Evolutionary conservation across 1,139 yeast genomes (phyloP).

Genomic region (Geotrichum reessii): DNA sequence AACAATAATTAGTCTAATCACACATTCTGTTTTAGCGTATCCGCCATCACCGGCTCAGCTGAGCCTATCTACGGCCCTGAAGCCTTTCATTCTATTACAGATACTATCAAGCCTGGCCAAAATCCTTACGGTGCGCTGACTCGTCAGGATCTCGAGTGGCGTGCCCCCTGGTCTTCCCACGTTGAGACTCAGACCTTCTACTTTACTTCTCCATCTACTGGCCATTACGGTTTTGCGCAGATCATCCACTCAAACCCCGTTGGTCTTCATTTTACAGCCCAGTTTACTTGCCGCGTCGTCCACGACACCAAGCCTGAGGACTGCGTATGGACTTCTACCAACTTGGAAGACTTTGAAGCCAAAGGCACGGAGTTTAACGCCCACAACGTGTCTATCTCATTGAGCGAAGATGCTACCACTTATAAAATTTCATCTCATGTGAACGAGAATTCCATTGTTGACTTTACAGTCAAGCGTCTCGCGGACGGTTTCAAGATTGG

Average conservation of each 20-base stretch:
- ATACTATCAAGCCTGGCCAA: constrained; percentile 45
- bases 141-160: constrained; percentile 67
- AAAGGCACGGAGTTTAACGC: constrained; percentile 83
- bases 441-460: constrained; percentile 65
- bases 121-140: constrained; percentile 55
- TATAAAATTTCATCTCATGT: constrained; percentile 64
- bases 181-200: constrained; percentile 95
- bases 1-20: neutral
- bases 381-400: constrained; percentile 53
- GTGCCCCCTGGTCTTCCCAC: constrained; percentile 69
- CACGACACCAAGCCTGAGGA: constrained; percentile 49
- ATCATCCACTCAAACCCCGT: constrained; percentile 87
- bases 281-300: constrained; percentile 80
- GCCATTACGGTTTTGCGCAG: constrained; percentile 83
- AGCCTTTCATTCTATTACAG: constrained; percentile 80
- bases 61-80: constrained; percentile 95
- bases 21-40: constrained; percentile 40
- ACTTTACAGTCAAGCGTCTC: constrained; percentile 53
- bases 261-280: constrained; percentile 88
- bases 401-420: constrained; percentile 49
- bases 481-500: constrained; percentile 83
- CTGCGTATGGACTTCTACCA: constrained; percentile 81
- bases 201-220: constrained; percentile 58
- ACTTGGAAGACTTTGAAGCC: constrained; percentile 69
- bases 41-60: constrained; percentile 93